Conservation (phyloP, 108 stramenopile species). For the Nitzschia sp. region DNA sequence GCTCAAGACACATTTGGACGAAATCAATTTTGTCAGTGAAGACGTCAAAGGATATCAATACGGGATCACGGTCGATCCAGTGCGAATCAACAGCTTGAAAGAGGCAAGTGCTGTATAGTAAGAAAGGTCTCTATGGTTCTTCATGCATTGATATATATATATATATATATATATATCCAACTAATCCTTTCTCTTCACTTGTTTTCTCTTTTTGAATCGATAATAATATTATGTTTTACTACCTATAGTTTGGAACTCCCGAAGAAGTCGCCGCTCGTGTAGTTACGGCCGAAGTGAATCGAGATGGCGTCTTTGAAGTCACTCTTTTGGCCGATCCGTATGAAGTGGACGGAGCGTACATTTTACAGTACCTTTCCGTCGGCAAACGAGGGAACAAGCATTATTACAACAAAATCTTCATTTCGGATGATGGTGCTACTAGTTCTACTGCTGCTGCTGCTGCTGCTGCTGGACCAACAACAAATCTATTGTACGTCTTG, state of each 20-base stretch:
- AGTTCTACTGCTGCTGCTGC: too few species aligned
- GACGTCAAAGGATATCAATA: constrained; percentile 51
- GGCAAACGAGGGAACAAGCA: constrained; percentile 80
- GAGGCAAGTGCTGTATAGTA: constrained; percentile 21
- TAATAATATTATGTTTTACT: background rate
- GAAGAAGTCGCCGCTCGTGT: constrained; percentile 82
- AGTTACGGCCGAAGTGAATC: constrained; percentile 81
- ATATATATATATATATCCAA: too few species aligned
- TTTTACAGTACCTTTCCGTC: constrained; percentile 62
- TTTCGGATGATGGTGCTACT: too few species aligned
- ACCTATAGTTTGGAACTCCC: constrained; percentile 72
- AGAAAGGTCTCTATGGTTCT: background rate
- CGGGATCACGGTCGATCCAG: constrained; percentile 84
- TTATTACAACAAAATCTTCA: constrained; percentile 63
- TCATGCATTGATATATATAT: too few species aligned
- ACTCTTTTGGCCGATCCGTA: constrained; percentile 73
- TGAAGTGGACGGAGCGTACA: constrained; percentile 48
- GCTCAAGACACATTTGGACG: constrained; percentile 80
- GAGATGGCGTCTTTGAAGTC: constrained; percentile 84
- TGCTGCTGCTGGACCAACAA: too few species aligned
- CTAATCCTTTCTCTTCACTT: background rate
- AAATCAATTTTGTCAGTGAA: constrained; percentile 59
- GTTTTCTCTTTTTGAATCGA: background rate
- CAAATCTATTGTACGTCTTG: constrained; percentile 68
- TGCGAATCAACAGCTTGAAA: constrained; percentile 58